Base-by-base conservation (phyloP, 129 eudicot species). In the Smallanthus sonchifolius region DNA sequence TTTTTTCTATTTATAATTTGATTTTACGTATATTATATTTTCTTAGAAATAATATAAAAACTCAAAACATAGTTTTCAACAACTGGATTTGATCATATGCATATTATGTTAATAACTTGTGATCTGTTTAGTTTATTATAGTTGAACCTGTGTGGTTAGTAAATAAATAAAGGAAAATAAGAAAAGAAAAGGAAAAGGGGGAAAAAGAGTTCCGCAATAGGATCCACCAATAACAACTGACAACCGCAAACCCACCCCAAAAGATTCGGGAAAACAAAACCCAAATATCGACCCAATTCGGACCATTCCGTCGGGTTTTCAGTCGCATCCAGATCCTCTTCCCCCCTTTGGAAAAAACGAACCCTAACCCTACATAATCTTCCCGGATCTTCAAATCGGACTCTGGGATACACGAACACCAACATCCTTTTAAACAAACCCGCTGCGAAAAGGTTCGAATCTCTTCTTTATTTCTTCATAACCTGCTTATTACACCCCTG, bases 321-420 rank as follows among this genome's bases (percentile, higher is more conserved):
- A 10, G 28, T 74, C 36, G 36, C 52, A 75, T 54, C 73, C 80
- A 38, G 44, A 74, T 74, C 79, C 79, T 35, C 67, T 61, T 60
- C 30, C 24, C 44, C 69, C 48, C 20, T 10, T 7, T 64, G 34
- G 28, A 13, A 7, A 74, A 74, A 63, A 51, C 65, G 30, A 78
- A 78, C 77, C 77, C 77, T 78, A 78, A 78, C 76, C 70, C 68
- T 57, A 43, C 59, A 44, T 43, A 68, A 44, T 69, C 74, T 55
- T 55, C 65, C 79, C 76, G 82, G 82, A 78, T 48, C 77, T 15
- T 70, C 82, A 77, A 78, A 60, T 70, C 65, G 76, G 75, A 61
- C 68, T 75, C 79, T 70, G 70, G 63, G 52, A 66, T 76, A 48
- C 65, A 75, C 79, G 34, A 65, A 64, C 80, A 30, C 74, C 60